Evolutionary conservation across 768 basidiomycete species (phyloP), one percentile per base, ranked within the genome.

Genomic region (Lanmaoa rubissima): DNA sequence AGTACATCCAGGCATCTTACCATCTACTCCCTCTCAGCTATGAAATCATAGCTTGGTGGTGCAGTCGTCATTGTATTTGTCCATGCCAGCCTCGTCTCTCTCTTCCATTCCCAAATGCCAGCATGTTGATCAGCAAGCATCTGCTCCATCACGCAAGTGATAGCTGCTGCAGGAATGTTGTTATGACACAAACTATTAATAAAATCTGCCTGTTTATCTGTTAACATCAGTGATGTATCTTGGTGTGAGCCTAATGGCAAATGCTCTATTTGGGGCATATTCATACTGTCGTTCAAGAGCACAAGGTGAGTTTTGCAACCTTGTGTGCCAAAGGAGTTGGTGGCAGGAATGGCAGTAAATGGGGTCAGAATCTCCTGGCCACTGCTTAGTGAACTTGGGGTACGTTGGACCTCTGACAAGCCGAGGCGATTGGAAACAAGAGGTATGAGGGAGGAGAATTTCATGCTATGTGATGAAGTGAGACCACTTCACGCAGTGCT

Each of bases 121-220:
- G 64, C 60, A 42, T 64, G 53, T 40, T 47, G 53, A 41, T 64
- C 67, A 10, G 44, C 67, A 50, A 66, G 62, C 60, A 68, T 69
- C 14, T 61, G 56, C 19, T 65, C 61, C 48, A 68, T 28, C 44
- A 68, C 61, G 11, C 64, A 60, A 12, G 67, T 66, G 31, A 68
- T 63, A 5, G 61, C 62, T 21, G 62, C 61, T 11, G 62, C 64
- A 24, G 61, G 62, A 6, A 69, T 53, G 4, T 69, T 62, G 35
- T 58, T 68, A 6, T 43, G 65, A 49, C 66, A 56, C 19, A 68
- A 43, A 28, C 54, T 57, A 26, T 64, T 62, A 48, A 66, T 61
- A 35, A 68, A 65, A 36, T 68, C 66, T 11, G 65, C 67, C 16
- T 68, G 64, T 46, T 64, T 61, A 50, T 67, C 67, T 5, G 60